Base-by-base conservation (phyloP, 805 yeast genomes). In the Candida insectorum region DNA sequence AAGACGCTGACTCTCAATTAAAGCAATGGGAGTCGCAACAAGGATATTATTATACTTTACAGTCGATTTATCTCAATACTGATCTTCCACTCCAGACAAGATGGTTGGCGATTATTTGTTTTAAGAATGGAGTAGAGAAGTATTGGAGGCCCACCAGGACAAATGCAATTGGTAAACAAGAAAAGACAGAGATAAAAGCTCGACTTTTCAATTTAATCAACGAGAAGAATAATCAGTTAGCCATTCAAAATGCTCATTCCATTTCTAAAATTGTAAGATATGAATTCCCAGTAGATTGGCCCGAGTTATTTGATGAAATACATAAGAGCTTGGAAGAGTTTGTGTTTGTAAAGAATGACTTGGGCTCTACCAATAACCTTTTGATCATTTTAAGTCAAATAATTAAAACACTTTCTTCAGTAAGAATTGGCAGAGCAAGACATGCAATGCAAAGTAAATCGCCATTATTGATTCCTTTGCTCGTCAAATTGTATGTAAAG, bases 221-320 rank as follows among this genome's bases (percentile, higher is more conserved):
- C 40, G 95, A 85, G 50, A 77, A 80, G 32, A 85, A 86, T 48
- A 76, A 73, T 39, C 93, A 81, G 51, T 65, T 91, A 39, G 62
- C 82, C 19, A 72, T 83, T 19, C 97, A 93, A 59, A 84, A 85
- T 53, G 94, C 97, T 0, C 83, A 85, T 43, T 81, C 94, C 0
- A 66, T 85, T 5, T 81, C 95, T 1, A 69, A 81, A 39, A 83
- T 93, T 17, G 82, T 85, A 16, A 62, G 97, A 31, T 66, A 77
- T 36, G 98, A 93, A 48, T 93, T 85, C 52, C 97, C 97, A 0
- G 56, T 62, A 2, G 88, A 81, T 28, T 93, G 97, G 97, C 88
- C 94, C 0, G 57, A 71, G 2, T 52, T 93, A 13, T 83, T 93
- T 49, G 89, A 84, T 36, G 80, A 79, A 10, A 40, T 82, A 1